Evolutionary conservation across 179 eudicot genomes (phyloP), one percentile per base, ranked within the genome.

Genomic region (Corrigiola litoralis): DNA sequence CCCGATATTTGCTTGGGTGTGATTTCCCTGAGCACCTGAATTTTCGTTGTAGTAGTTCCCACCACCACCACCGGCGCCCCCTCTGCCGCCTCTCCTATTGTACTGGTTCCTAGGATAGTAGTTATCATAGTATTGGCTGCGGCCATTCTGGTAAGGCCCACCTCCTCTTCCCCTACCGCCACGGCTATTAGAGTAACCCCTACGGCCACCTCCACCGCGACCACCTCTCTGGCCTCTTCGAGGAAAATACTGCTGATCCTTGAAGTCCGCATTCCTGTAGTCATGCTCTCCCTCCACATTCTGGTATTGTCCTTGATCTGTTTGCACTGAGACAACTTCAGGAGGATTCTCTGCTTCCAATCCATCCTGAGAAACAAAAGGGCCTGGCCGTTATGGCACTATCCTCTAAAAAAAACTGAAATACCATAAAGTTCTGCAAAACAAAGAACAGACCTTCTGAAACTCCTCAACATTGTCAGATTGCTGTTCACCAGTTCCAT

Each of bases 81-180:
- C 42, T 18, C 88, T 77, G 0, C 90, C 83, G 61, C 90, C 66
- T 56, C 81, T 75, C 53, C 81, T 74, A 65, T 72, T 28, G 65
- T 80, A 67, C 53, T 79, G 52, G 75, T 70, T 88, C 58, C 90
- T 81, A 1, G 90, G 85, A 49, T 75, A 77, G 74, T 79, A 82
- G 61, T 80, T 82, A 24, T 88, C 95, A 55, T 80, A 70, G 46
- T 71, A 85, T 70, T 85, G 97, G 76, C 64, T 67, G 34, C 90
- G 86, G 1, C 95, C 97, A 68, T 86, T 88, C 73, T 84, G 89
- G 75, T 90, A 84, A 44, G 70, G 58, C 6, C 92, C 87, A 34
- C 87, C 84, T 52, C 88, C 87, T 58, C 88, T 62, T 51, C 85
- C 86, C 61, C 92, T 75, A 36, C 88, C 86, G 40, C 95, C 92